phyloP scores from a whole-genome alignment of 768 basidiomycete genomes.

The Tylopilus rubrobrunneus region DNA sequence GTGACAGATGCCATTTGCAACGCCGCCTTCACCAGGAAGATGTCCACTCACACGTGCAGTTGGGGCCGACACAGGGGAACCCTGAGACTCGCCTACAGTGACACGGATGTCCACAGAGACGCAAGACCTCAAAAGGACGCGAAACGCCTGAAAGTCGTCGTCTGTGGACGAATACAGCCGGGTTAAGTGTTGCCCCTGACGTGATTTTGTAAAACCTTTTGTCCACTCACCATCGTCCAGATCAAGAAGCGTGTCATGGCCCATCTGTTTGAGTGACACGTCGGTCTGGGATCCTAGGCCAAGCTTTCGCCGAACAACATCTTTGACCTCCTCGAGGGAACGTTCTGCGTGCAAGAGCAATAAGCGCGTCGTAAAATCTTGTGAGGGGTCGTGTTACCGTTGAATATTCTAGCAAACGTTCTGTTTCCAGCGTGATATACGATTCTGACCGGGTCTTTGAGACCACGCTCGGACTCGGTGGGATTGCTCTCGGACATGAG shows the following conservation, averaged over 20 bases:
- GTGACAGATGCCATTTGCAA: not conserved
- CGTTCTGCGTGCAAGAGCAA: slow-evolving; percentile 40
- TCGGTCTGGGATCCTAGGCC: slow-evolving; percentile 37
- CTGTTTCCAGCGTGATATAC: slow-evolving; percentile 36
- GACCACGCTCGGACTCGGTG: not conserved
- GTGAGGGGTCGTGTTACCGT: slow-evolving; percentile 28
- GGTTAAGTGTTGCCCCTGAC: not conserved
- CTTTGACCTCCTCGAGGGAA: slow-evolving; percentile 54
- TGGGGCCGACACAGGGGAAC: not conserved
- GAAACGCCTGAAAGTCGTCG: slow-evolving; percentile 77
- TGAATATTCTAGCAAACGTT: slow-evolving; percentile 41
- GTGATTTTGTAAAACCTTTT: not conserved
- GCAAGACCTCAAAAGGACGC: slow-evolving; percentile 39
- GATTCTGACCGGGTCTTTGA: slow-evolving; percentile 20
- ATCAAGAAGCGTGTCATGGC: slow-evolving; percentile 51
- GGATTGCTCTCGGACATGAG: slow-evolving; percentile 1
- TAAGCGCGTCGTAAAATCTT: slow-evolving; percentile 1
- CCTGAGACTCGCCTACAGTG: slow-evolving; percentile 10
- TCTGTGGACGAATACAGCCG: slow-evolving; percentile 37
- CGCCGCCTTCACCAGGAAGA: not conserved
- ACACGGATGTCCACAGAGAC: slow-evolving; percentile 38
- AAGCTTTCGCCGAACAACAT: slow-evolving; percentile 60
- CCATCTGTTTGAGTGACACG: slow-evolving; percentile 48
- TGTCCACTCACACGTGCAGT: slow-evolving; percentile 10
- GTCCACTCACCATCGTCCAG: slow-evolving; percentile 65